Evolutionary conservation across 192 early-diverging fungal species (phyloP).

Genomic region (Entophlyctis luteolus): DNA sequence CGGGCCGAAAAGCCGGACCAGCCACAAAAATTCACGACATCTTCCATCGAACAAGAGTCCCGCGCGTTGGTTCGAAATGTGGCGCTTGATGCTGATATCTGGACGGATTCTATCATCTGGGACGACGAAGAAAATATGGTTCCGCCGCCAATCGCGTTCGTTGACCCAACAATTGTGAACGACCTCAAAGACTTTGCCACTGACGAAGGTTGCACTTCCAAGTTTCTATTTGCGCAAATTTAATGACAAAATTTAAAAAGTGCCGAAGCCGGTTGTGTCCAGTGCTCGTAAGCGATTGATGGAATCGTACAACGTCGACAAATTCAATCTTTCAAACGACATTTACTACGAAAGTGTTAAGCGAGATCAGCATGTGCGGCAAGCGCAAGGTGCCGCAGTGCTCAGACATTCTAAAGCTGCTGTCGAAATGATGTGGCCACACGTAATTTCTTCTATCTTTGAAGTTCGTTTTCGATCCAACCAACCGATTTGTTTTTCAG

Average conservation of each 20-base stretch:
- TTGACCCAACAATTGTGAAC: constrained; percentile 73
- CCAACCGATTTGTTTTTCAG: constrained; percentile 34
- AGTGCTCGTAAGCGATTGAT: no score
- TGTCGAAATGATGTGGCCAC: constrained; percentile 69
- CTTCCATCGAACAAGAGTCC: background rate
- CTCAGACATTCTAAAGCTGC: constrained; percentile 88
- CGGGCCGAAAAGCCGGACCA: constrained; percentile 18
- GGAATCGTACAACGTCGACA: constrained; percentile 47
- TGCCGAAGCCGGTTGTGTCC: no score
- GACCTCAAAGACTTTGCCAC: constrained; percentile 13
- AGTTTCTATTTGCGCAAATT: no score
- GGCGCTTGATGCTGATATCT: constrained; percentile 63
- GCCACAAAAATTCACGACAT: background rate
- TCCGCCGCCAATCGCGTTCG: constrained; percentile 46
- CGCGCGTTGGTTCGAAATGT: constrained; percentile 43
- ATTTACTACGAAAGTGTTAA: constrained; percentile 73
- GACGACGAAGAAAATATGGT: constrained; percentile 53
- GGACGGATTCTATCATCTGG: constrained; percentile 79
- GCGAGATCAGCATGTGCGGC: constrained; percentile 72
- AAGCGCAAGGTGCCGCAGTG: constrained; percentile 79
- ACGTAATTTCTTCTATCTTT: constrained; percentile 44
- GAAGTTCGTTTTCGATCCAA: background rate
- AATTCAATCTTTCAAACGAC: constrained; percentile 88
- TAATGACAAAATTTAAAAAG: background rate
- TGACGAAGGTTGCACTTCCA: background rate